phyloP scores from a whole-genome alignment of 768 basidiomycete species.

The Kwoniella pini region DNA sequence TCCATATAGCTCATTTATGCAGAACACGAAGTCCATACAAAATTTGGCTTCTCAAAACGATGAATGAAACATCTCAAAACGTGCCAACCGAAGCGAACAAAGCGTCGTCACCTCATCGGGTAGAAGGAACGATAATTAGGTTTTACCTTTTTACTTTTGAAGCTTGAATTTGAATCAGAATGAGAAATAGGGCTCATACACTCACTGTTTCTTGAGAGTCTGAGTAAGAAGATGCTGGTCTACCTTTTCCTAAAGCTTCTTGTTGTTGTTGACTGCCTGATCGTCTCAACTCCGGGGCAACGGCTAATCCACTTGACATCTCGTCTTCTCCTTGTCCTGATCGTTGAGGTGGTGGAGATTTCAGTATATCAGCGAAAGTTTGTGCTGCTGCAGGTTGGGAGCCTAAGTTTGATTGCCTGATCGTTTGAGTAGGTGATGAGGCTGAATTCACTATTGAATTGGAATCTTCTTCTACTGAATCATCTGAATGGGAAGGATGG shows the following conservation, averaged over 20 bases:
- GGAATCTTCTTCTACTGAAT: background rate
- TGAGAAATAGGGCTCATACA: background rate
- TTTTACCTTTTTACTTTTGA: background rate
- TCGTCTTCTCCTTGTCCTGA: background rate
- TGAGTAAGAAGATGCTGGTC: slow-evolving; percentile 9
- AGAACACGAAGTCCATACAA: background rate
- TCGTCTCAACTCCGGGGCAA: slow-evolving; percentile 2
- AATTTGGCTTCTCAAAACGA: background rate
- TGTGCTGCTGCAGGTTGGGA: slow-evolving; percentile 8
- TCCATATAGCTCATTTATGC: background rate
- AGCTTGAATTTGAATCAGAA: background rate
- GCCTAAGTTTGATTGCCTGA: slow-evolving; percentile 16
- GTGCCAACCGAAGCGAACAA: background rate
- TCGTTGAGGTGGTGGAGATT: slow-evolving; percentile 5
- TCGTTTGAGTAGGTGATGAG: slow-evolving; percentile 36
- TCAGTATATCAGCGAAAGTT: slow-evolving; percentile 20
- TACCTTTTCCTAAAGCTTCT: slow-evolving; percentile 22
- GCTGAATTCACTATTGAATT: slow-evolving; percentile 12
- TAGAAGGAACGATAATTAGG: too few relatives aligned
- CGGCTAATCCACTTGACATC: background rate
- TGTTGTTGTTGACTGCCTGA: slow-evolving; percentile 19
- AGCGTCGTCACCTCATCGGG: background rate
- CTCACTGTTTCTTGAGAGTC: background rate
- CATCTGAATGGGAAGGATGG: background rate
- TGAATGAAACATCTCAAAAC: background rate